Conservation (phyloP, 2,329 filamentous ascomycete genomes). For the Chrysoporthe austroafricana region DNA sequence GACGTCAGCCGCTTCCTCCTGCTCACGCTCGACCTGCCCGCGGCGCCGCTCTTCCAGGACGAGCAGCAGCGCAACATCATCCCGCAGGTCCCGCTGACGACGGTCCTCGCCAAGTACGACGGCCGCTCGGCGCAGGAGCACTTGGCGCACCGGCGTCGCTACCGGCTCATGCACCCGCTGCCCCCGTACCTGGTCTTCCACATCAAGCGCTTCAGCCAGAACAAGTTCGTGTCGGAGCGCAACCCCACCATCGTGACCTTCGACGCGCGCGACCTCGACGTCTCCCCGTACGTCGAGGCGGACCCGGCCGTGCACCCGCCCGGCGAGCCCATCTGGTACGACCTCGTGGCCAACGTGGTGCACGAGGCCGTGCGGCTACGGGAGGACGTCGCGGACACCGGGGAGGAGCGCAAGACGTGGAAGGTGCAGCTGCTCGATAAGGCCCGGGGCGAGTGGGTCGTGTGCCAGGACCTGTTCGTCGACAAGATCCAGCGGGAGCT, state of each 20-base stretch:
- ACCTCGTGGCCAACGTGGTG: constrained; percentile 92
- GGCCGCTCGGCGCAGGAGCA: constrained; percentile 86
- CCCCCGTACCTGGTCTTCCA: constrained; percentile 92
- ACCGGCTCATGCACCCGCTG: constrained; percentile 85
- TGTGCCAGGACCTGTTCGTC: constrained; percentile 92
- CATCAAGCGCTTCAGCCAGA: constrained; percentile 94
- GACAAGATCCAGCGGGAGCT: constrained; percentile 87
- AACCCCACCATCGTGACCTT: constrained; percentile 99
- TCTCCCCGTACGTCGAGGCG: constrained; percentile 89
- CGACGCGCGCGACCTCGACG: constrained; percentile 79
- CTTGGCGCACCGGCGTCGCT: constrained; percentile 83
- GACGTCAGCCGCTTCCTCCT: constrained; percentile 83
- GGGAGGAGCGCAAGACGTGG: constrained; percentile 88
- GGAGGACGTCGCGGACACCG: constrained; percentile 87
- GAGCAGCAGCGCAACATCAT: constrained; percentile 95
- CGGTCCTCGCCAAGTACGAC: constrained; percentile 90
- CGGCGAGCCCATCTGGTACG: constrained; percentile 88
- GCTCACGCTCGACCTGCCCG: constrained; percentile 88
- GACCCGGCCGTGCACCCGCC: constrained; percentile 71
- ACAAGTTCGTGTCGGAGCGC: constrained; percentile 94
- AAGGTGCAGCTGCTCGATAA: constrained; percentile 88
- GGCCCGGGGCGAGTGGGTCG: constrained; percentile 83
- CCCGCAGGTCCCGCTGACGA: constrained; percentile 82
- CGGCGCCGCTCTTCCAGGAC: constrained; percentile 94
- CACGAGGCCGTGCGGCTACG: constrained; percentile 78